Percentiles rank a stretch among this genome's conserved stretches.
These are phyloP conservation scores for Diaporthe sp. DNA, from an alignment of 2,329 filamentous ascomycete species.

Conservation along the genomic window DNA sequence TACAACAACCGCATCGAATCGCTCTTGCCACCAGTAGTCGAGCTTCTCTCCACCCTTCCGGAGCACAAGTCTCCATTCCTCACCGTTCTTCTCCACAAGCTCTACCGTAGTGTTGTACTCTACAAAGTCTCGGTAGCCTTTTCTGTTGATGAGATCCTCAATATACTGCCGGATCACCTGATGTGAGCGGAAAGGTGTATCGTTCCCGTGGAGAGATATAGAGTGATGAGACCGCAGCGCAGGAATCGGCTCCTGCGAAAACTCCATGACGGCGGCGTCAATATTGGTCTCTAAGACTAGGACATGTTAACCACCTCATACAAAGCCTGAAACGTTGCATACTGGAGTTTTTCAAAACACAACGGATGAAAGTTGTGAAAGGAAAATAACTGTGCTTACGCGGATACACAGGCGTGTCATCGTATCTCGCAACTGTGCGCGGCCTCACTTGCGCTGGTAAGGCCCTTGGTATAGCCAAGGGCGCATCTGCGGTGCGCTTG, in stretches of 20 bases:
- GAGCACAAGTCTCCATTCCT: constrained; percentile 66
- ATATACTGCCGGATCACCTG: constrained; percentile 68
- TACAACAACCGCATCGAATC: constrained; percentile 72
- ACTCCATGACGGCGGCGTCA: constrained; percentile 69
- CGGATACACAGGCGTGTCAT: constrained; percentile 52
- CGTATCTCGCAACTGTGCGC: not conserved
- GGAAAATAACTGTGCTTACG: constrained; percentile 38
- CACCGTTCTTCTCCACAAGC: constrained; percentile 61
- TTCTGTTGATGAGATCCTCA: constrained; percentile 62
- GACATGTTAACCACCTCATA: too few relatives aligned
- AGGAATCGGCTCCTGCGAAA: constrained; percentile 65
- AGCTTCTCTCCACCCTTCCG: constrained; percentile 53
- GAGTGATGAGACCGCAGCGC: constrained; percentile 53
- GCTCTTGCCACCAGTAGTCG: constrained; percentile 74
- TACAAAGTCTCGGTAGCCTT: constrained; percentile 65
- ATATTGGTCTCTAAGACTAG: constrained; percentile 73
- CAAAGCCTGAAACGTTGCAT: not conserved
- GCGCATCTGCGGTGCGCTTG: constrained; percentile 61
- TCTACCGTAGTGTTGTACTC: constrained; percentile 73
- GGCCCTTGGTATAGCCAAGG: constrained; percentile 57
- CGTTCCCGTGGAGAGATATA: constrained; percentile 62
- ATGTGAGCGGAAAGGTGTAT: constrained; percentile 73
- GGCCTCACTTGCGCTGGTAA: constrained; percentile 56
- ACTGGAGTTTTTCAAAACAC: too few relatives aligned
- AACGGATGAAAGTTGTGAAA: too few relatives aligned